Conservation (phyloP, 495 filamentous ascomycete genomes). For the Hyaloscypha finlandica region DNA sequence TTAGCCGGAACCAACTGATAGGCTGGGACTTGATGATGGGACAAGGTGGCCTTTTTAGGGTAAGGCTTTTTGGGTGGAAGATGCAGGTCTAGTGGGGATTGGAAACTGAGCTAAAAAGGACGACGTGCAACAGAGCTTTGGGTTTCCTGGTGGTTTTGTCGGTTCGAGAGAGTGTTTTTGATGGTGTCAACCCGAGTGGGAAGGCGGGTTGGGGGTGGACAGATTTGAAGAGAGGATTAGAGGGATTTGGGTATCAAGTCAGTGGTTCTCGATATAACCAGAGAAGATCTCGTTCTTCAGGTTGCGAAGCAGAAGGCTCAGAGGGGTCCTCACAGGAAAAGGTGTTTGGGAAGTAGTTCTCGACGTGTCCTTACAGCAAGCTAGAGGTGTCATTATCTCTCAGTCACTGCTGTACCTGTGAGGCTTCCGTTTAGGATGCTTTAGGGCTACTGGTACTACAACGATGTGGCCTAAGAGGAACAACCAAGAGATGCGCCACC, state of each 20-base stretch:
- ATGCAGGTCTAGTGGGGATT: background rate
- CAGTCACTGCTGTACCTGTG: background rate
- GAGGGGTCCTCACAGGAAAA: too few relatives aligned
- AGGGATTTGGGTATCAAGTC: too few relatives aligned
- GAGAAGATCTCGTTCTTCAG: too few relatives aligned
- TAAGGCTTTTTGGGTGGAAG: background rate
- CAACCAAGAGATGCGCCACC: background rate
- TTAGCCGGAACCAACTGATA: background rate
- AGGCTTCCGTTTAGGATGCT: background rate
- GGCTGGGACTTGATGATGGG: background rate
- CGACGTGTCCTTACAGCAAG: too few relatives aligned
- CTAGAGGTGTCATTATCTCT: background rate
- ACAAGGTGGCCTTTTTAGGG: background rate
- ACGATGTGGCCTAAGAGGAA: background rate
- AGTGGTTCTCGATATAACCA: too few relatives aligned
- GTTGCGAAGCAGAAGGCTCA: too few relatives aligned
- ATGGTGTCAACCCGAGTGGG: background rate
- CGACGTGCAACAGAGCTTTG: constrained; percentile 7
- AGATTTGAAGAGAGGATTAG: background rate
- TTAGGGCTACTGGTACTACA: background rate
- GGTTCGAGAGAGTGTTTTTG: background rate
- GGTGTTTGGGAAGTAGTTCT: too few relatives aligned
- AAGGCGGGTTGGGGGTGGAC: background rate
- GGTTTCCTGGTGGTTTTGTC: background rate
- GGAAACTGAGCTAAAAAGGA: constrained; percentile 13